Percentiles rank a stretch among this genome's conserved stretches.
phyloP scores from a whole-genome alignment of 306 rosid species.

The Fagus sylvatica region DNA sequence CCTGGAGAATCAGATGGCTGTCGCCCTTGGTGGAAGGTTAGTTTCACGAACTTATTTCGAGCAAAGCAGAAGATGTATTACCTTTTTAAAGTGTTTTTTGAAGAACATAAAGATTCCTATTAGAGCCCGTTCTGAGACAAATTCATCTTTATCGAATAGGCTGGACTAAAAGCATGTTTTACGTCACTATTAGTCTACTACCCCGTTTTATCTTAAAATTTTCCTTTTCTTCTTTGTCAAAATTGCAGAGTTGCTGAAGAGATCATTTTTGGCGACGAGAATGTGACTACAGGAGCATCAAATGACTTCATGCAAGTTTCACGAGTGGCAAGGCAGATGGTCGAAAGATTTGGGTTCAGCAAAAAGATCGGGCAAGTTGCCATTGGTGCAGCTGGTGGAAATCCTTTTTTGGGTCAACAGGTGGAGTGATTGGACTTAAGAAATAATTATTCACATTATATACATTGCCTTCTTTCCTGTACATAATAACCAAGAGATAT shows the following conservation, averaged over 20 bases:
- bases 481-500: neutral
- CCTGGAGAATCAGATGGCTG: conserved; percentile 99
- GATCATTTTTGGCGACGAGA: conserved; percentile 63
- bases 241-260: conserved; percentile 89
- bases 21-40: conserved; percentile 83
- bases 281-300: conserved; percentile 97
- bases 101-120: neutral
- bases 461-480: too few species aligned
- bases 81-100: neutral
- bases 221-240: neutral
- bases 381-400: conserved; percentile 88
- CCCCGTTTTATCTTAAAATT: neutral
- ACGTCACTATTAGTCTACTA: too few species aligned
- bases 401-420: conserved; percentile 99
- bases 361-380: conserved; percentile 95
- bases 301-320: conserved; percentile 99
- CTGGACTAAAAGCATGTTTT: neutral
- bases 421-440: conserved; percentile 27
- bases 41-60: neutral
- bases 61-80: neutral
- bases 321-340: conserved; percentile 97
- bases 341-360: conserved; percentile 98
- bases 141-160: conserved; percentile 2
- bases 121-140: conserved; percentile 4
- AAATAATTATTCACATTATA: neutral